Base-by-base conservation (phyloP, 2,329 filamentous ascomycete genomes). In the Sclerotinia borealis region DNA sequence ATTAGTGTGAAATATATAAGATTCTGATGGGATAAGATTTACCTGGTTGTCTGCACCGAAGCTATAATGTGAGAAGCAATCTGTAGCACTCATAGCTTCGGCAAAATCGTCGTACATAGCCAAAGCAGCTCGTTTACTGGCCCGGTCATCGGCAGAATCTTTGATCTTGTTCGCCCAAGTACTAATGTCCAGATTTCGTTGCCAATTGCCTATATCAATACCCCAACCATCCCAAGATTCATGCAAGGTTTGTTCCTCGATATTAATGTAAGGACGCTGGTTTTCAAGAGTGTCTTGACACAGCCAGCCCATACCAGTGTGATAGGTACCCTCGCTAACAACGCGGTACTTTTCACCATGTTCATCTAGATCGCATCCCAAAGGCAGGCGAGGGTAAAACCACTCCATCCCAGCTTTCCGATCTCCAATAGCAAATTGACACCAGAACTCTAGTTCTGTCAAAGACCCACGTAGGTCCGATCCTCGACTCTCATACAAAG, bases 391-490 rank as follows among this genome's bases (percentile, higher is more conserved):
- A 54, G 88, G 85, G 69, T 89, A 87, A 70, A 96, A 91, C 93
- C 96, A 99, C 70, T 93, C 90, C 50, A 96, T 83, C 0, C 95
- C 93, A 25, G 90, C 90, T 69, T 90, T 90, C n/a, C 85, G 81
- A 73, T 96, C 95, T 6, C 95, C 96, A 11, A 99, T 86, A 0
- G 89, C 92, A 76, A 98, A 92, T 74, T 99, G 95, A 74, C 96
- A 99, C 93, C 93, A 99, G 73, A 96, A 95, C 73, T 96, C 88
- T 34, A 99, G 82, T 66, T 98, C 92, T 63, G 83, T 87, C 55
- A 99, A 85, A 2, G 89, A 87, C 27, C 88, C 91, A 61, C 95
- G 87, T 15, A 99, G 78, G 73, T 99, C 95, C 34, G 82, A 77
- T 2, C 81, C 75, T 60, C 90, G 88, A 17, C 85, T 85, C 60